Conservation (phyloP, 208 protist genomes). For the Acanthamoeba lenticulata region DNA sequence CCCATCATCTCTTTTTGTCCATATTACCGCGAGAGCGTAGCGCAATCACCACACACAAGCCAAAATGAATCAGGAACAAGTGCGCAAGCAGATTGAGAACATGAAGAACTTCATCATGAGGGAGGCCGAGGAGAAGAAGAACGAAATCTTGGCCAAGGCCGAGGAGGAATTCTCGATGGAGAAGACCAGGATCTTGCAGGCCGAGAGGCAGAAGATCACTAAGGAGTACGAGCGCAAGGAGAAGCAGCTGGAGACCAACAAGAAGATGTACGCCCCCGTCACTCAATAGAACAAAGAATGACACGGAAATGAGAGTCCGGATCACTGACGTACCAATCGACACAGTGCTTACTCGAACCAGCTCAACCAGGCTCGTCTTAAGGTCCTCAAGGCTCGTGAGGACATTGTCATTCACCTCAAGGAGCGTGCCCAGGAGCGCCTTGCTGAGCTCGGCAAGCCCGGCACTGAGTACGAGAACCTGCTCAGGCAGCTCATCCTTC, state of each 20-base stretch:
- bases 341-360: slow-evolving; percentile 85
- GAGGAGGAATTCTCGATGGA: slow-evolving; percentile 91
- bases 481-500: slow-evolving; percentile 83
- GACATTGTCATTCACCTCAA: slow-evolving; percentile 78
- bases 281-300: background rate
- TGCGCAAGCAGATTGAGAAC: slow-evolving; percentile 84
- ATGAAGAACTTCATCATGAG: slow-evolving; percentile 90
- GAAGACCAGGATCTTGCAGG: slow-evolving; percentile 88
- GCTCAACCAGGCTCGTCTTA: slow-evolving; percentile 86
- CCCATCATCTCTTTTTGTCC: background rate
- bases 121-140: slow-evolving; percentile 89
- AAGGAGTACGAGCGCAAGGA: slow-evolving; percentile 88
- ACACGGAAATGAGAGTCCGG: background rate
- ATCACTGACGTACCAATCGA: background rate
- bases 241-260: slow-evolving; percentile 89
- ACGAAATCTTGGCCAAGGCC: slow-evolving; percentile 89
- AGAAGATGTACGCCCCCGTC: slow-evolving; percentile 84
- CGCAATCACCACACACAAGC: background rate
- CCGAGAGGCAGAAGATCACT: slow-evolving; percentile 88
- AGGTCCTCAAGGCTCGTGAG: slow-evolving; percentile 86
- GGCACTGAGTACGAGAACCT: slow-evolving; percentile 82
- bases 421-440: slow-evolving; percentile 78
- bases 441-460: slow-evolving; percentile 75
- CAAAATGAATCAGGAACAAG: slow-evolving; percentile 73
- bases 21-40: too few species aligned